phyloP scores from a whole-genome alignment of 2,329 filamentous ascomycete species.

The Penicillium paneum region DNA sequence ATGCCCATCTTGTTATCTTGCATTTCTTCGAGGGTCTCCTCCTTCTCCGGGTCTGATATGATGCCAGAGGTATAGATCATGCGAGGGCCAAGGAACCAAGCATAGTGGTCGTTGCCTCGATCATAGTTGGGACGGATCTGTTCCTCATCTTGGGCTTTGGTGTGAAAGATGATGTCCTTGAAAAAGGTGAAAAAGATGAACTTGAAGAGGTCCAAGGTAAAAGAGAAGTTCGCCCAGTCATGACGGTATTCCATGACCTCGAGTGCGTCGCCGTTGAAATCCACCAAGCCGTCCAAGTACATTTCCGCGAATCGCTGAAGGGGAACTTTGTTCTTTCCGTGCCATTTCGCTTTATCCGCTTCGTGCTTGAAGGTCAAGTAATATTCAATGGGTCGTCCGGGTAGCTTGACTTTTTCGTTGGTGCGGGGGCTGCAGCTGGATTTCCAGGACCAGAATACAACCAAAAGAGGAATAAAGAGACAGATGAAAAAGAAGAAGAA shows the following conservation, averaged over 20 bases:
- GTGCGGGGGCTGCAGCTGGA: constrained; percentile 20
- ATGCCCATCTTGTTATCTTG: constrained; percentile 87
- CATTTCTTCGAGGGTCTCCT: constrained; percentile 34
- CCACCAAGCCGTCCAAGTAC: constrained; percentile 32
- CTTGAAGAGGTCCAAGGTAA: constrained; percentile 31
- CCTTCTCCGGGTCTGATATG: constrained; percentile 27
- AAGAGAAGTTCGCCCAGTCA: constrained; percentile 34
- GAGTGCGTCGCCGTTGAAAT: constrained; percentile 35
- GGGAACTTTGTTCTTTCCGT: constrained; percentile 27
- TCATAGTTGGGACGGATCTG: constrained; percentile 35
- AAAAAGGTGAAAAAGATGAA: constrained; percentile 31
- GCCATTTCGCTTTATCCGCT: constrained; percentile 22
- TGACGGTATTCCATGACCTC: constrained; percentile 36
- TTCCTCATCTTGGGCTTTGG: constrained; percentile 31
- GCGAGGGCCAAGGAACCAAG: constrained; percentile 35
- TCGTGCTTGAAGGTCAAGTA: constrained; percentile 30
- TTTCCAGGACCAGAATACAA: constrained; percentile 21
- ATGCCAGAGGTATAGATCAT: constrained; percentile 37
- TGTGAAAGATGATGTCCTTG: constrained; percentile 29
- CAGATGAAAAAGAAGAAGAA: too few species aligned
- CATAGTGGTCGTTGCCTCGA: constrained; percentile 33
- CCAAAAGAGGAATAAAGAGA: constrained; percentile 5
- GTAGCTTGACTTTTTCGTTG: constrained; percentile 24
- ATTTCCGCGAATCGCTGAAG: constrained; percentile 30
- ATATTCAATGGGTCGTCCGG: constrained; percentile 25